Conservation (phyloP, 108 stramenopile species). For the Nannochloropsis gaditana region DNA sequence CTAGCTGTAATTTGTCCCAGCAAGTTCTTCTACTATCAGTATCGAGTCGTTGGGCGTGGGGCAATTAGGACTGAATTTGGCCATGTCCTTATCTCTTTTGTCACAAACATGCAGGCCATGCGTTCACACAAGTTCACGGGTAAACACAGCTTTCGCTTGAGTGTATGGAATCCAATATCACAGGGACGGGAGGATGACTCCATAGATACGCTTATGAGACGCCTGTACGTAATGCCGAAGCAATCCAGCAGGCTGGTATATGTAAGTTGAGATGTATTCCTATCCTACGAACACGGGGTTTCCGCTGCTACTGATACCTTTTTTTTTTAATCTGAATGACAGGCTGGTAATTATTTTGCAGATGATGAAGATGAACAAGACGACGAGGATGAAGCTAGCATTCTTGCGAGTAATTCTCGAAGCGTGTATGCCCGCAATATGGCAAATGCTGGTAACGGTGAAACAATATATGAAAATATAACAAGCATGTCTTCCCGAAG, state of each 20-base stretch:
- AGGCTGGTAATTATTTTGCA: background rate
- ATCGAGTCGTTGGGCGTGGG: too few relatives aligned
- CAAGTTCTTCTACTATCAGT: too few relatives aligned
- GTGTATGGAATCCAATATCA: background rate
- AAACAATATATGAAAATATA: too few relatives aligned
- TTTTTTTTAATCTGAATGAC: background rate
- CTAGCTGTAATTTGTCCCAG: too few relatives aligned
- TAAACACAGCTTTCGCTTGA: background rate
- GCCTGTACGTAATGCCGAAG: background rate
- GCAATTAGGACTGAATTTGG: too few relatives aligned
- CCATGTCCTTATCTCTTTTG: too few relatives aligned
- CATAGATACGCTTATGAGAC: background rate
- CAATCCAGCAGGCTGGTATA: background rate
- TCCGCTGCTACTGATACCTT: background rate
- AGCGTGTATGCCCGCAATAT: background rate
- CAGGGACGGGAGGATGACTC: background rate
- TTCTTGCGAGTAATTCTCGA: background rate
- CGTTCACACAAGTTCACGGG: background rate
- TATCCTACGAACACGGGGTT: background rate
- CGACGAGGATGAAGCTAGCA: background rate
- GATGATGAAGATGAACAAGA: background rate
- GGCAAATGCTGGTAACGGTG: too few relatives aligned
- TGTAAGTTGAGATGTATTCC: background rate
- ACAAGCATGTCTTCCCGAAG: too few relatives aligned
- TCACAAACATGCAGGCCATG: background rate